phyloP scores from a whole-genome alignment of 129 eudicot species.

The Centella asiatica region DNA sequence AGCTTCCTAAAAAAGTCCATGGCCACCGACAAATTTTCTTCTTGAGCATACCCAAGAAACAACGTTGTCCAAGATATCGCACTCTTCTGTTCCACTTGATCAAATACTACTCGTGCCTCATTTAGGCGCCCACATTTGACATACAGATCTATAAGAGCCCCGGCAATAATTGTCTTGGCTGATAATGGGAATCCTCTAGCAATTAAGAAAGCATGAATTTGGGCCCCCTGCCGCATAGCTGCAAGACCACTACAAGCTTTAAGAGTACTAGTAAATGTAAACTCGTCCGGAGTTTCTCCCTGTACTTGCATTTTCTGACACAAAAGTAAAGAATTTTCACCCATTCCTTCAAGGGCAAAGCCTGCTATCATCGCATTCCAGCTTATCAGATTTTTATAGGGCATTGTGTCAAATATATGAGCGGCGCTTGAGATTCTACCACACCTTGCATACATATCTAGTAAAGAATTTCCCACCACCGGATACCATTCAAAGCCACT shows the following conservation, averaged over 20 bases:
- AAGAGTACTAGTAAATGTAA: constrained; percentile 58
- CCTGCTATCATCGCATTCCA: constrained; percentile 80
- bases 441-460: constrained; percentile 79
- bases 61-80: constrained; percentile 63
- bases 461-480: constrained; percentile 65
- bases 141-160: constrained; percentile 68
- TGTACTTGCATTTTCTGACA: constrained; percentile 44
- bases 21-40: constrained; percentile 40
- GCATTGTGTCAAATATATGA: constrained; percentile 40
- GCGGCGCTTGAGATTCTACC: constrained; percentile 44
- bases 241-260: constrained; percentile 58
- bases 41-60: constrained; percentile 63
- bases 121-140: constrained; percentile 54
- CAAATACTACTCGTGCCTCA: constrained; percentile 47
- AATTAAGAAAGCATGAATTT: constrained; percentile 55
- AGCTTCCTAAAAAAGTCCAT: constrained; percentile 57
- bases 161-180: constrained; percentile 37
- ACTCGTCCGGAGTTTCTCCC: constrained; percentile 57
- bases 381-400: constrained; percentile 36
- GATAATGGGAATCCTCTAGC: constrained; percentile 30
- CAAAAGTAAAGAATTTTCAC: constrained; percentile 30
- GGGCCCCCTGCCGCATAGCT: constrained; percentile 40
- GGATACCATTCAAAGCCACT: constrained; percentile 47
- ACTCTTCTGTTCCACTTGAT: constrained; percentile 40
- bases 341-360: constrained; percentile 32